Evolutionary conservation across 2,329 filamentous ascomycete genomes (phyloP), one percentile per base, ranked within the genome.

Genomic region (Cytospora chrysosperma): DNA sequence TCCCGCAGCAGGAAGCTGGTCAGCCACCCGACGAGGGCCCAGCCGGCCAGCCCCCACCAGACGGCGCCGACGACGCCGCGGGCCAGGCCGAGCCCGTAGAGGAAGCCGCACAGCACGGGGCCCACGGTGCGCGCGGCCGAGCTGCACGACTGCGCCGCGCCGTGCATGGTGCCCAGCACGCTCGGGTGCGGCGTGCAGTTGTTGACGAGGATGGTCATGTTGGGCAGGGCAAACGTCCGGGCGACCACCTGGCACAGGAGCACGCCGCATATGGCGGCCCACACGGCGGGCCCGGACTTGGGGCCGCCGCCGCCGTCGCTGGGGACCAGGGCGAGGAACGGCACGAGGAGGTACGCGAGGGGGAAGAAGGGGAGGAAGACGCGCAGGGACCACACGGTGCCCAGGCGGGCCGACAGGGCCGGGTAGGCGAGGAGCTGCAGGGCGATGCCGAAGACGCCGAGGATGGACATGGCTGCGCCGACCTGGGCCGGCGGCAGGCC

Each of bases 371-470:
- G 82, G 0, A 93, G 78, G 47, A 87, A 90, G n/a, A 82, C 75
- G 4, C 88, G 84, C 81, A 88, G 92, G 51, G 86, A 88, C 6
- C 79, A 79, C 59, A 93, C 76, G 1, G 89, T 89, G 37, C 91
- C 91, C 1, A 92, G 81, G 2, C 82, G 82, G 2, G 81, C 78
- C 54, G 90, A 90, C 21, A 92, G 76, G 32, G 77, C 76, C 1
- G 91, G 90, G 71, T 93, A 94, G 12, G 92, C 76, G 56, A 90
- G 78, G 13, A 92, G 82, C 72, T 93, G 90, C 53, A 95, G 79
- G 0, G 81, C 77, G 43, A 95, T 88, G n/a, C 92, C 92, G 51
- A 94, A 86, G 56, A 85, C 76, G 10, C 91, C 92, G 19, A 95
- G 82, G 58, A 90, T 87, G 2, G 91, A 87, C 78, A 93, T 92